Percentiles rank a stretch among this genome's conserved stretches.
Conservation (phyloP, 2,329 filamentous ascomycete genomes). For the Nemania serpens region DNA sequence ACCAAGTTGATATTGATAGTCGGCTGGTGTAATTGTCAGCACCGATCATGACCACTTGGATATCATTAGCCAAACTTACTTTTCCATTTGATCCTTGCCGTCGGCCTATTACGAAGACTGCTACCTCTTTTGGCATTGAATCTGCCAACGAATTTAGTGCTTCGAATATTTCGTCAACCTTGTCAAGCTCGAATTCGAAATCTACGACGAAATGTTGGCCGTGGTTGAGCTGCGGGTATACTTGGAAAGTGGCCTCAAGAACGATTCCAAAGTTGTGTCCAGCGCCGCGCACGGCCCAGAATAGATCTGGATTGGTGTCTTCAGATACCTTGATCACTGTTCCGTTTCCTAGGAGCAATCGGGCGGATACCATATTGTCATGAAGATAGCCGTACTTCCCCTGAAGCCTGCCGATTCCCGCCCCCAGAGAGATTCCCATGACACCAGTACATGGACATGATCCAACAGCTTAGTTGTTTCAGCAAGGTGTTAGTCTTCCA, state of each 20-base stretch:
- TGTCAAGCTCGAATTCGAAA: conserved; percentile 1
- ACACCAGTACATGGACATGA: conserved; percentile 16
- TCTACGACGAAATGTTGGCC: conserved; percentile 2
- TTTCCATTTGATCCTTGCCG: conserved; percentile 3
- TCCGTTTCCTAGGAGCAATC: conserved; percentile 18
- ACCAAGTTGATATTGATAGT: conserved; percentile 11
- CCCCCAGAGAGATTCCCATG: conserved; percentile 11
- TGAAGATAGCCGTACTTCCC: conserved; percentile 19
- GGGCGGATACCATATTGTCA: conserved; percentile 10
- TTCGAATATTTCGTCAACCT: conserved; percentile 5
- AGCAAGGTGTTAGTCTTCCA: too few relatives aligned
- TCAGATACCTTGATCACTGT: conserved; percentile 15
- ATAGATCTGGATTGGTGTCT: conserved; percentile 11
- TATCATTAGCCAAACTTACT: too few relatives aligned
- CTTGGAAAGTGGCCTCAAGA: conserved; percentile 8
- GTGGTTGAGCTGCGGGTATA: conserved; percentile 7
- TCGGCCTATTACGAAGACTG: conserved; percentile 12
- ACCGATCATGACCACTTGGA: too few relatives aligned
- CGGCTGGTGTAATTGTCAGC: background rate
- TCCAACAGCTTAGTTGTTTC: conserved; percentile 19
- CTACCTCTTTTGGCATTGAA: conserved; percentile 8
- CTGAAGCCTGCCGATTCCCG: conserved; percentile 21
- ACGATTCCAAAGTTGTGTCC: conserved; percentile 26
- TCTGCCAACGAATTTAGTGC: background rate
- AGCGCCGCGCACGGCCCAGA: conserved; percentile 24